A percentile compares a stretch with the other conserved stretches of the same genome.
Evolutionary conservation across 176 grass and related monocot species (phyloP).

Genomic region (Hyparrhenia diplandra): DNA sequence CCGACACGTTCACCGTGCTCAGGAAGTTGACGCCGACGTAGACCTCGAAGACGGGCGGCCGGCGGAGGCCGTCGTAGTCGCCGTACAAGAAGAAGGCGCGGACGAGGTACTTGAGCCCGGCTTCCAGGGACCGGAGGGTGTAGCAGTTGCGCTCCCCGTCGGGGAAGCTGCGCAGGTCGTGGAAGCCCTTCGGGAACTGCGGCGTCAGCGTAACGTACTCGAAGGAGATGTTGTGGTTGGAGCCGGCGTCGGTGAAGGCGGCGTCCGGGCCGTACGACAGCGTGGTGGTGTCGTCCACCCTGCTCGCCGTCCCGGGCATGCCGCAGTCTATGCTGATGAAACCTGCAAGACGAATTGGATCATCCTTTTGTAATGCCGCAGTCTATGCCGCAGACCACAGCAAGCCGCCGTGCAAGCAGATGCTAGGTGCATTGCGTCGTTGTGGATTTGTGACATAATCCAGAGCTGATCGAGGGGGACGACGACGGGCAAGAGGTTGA

Average conservation of each 20-base stretch:
- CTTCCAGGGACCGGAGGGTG: constrained; percentile 27
- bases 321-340: constrained; percentile 71
- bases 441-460: too few species aligned
- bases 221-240: constrained; percentile 36
- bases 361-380: too few species aligned
- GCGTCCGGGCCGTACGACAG: constrained; percentile 30
- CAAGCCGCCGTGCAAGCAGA: background rate
- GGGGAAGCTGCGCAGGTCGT: constrained; percentile 48
- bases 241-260: constrained; percentile 43
- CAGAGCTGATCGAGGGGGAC: background rate
- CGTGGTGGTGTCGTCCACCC: constrained; percentile 22
- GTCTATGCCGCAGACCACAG: constrained; percentile 14
- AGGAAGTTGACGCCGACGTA: constrained; percentile 47
- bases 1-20: constrained; percentile 23
- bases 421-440: too few species aligned
- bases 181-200: background rate
- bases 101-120: constrained; percentile 38
- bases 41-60: constrained; percentile 41
- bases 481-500: background rate
- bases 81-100: constrained; percentile 46
- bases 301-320: constrained; percentile 20
- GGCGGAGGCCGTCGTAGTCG: constrained; percentile 42
- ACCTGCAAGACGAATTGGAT: too few species aligned
- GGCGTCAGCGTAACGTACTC: background rate
- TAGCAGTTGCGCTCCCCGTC: constrained; percentile 42